Base-by-base conservation (phyloP, 2,329 filamentous ascomycete genomes). In the Cladosporium sp. region DNA sequence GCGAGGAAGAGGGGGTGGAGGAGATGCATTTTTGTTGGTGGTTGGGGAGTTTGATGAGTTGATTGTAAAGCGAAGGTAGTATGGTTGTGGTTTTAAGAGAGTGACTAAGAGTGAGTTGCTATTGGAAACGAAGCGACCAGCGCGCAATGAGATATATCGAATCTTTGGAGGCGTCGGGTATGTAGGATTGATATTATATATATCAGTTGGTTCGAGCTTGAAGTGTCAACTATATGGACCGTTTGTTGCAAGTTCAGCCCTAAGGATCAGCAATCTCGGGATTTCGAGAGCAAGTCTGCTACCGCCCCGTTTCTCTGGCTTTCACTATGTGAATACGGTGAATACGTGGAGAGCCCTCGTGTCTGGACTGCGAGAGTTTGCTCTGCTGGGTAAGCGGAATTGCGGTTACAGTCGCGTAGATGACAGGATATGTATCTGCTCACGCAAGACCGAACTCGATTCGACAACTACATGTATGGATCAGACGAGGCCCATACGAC, bases 281-380 rank as follows among this genome's bases (percentile, higher is more conserved):
- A 3, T 46, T 2, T 46, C 3, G 39, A 21, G 39, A 18, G 8
- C 1, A 7, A 21, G 39, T 8, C 10, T 2, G 21, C 11, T 18
- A 43, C 39, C 18, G 16, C 16, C n/a, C n/a, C n/a, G n/a, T n/a
- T n/a, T n/a, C n/a, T n/a, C n/a, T n/a, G n/a, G n/a, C n/a, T n/a
- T n/a, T n/a, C n/a, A n/a, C n/a, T n/a, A n/a, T n/a, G n/a, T n/a
- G n/a, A n/a, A n/a, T n/a, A n/a, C n/a, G n/a, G n/a, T n/a, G n/a
- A n/a, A 39, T 39, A 39, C 6, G 4, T 18, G 2, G 13, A 39
- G 16, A 39, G 14, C 2, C 16, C 16, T 39, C 5, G 11, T 43
- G 1, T 43, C n/a, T 4, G n/a, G 3, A 11, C 6, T 0, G 16
- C 2, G 3, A 21, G 8, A 4, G 8, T 21, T n/a, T n/a, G 2